phyloP scores from a whole-genome alignment of 2,329 filamentous ascomycete genomes.

The Grosmannia clavigera region DNA sequence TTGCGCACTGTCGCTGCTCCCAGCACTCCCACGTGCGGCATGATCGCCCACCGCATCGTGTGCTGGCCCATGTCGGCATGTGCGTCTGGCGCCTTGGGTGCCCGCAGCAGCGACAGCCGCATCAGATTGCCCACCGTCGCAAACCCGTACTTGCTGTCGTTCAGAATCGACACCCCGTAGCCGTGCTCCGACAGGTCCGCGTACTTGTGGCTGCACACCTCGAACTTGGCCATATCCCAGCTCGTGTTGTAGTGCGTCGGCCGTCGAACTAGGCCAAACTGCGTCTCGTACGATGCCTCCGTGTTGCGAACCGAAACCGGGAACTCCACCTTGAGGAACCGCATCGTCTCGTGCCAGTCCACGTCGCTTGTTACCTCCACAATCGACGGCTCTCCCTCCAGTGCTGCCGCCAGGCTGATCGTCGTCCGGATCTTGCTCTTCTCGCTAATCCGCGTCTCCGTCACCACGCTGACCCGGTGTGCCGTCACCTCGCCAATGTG shows the following conservation, averaged over 20 bases:
- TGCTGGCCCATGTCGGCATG: slow-evolving; percentile 59
- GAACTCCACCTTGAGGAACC: slow-evolving; percentile 98
- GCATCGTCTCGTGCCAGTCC: slow-evolving; percentile 96
- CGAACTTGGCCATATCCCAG: slow-evolving; percentile 73
- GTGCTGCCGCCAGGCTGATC: slow-evolving; percentile 62
- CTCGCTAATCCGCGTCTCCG: slow-evolving; percentile 77
- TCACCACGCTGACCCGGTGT: slow-evolving; percentile 69
- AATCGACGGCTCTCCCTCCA: slow-evolving; percentile 52
- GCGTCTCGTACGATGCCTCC: slow-evolving; percentile 89
- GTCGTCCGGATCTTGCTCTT: slow-evolving; percentile 77
- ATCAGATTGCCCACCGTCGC: slow-evolving; percentile 55
- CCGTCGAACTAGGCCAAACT: slow-evolving; percentile 76
- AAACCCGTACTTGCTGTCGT: slow-evolving; percentile 60
- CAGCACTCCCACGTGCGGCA: slow-evolving; percentile 48
- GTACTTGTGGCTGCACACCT: slow-evolving; percentile 66
- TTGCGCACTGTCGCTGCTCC: slow-evolving; percentile 45
- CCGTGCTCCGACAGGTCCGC: slow-evolving; percentile 57
- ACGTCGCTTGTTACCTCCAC: slow-evolving; percentile 75
- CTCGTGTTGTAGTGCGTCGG: slow-evolving; percentile 97
- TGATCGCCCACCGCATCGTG: slow-evolving; percentile 52
- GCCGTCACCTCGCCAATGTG: slow-evolving; percentile 58
- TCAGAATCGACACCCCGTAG: slow-evolving; percentile 57
- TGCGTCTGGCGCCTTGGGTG: slow-evolving; percentile 56
- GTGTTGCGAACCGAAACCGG: slow-evolving; percentile 84
- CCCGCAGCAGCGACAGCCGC: slow-evolving; percentile 51